A percentile compares a stretch with the other conserved stretches of the same genome.
Evolutionary conservation across 495 filamentous ascomycete species (phyloP).

Genomic region (Lophiostoma macrostomum): DNA sequence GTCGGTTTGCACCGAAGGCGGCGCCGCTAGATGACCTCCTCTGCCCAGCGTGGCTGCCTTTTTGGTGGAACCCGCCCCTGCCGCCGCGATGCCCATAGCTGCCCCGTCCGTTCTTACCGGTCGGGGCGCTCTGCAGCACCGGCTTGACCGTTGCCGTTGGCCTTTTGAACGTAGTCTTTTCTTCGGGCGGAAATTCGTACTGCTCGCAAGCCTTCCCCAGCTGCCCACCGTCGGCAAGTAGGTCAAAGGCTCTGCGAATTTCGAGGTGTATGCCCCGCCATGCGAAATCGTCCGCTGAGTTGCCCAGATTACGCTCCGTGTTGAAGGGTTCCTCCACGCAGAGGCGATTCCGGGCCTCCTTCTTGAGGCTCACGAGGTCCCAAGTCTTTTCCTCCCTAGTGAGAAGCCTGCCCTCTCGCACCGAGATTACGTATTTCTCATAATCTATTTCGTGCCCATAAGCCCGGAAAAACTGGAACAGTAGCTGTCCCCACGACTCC

Average conservation of each 20-base stretch:
- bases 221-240: constrained; percentile 65
- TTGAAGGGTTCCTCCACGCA: constrained; percentile 99
- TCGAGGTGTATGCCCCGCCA: constrained; percentile 88
- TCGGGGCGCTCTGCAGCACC: constrained; percentile 51
- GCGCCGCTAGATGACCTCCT: constrained; percentile 41
- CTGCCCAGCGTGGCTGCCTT: constrained; percentile 39
- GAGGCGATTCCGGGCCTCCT: constrained; percentile 59
- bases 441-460: constrained; percentile 94
- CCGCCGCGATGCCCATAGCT: constrained; percentile 53
- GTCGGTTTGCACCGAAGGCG: constrained; percentile 34
- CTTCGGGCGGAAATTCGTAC: constrained; percentile 80
- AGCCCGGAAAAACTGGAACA: constrained; percentile 92
- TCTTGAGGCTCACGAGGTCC: constrained; percentile 64
- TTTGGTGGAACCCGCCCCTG: constrained; percentile 48
- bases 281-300: constrained; percentile 92
- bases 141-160: constrained; percentile 61
- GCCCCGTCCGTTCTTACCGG: constrained; percentile 50
- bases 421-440: constrained; percentile 76
- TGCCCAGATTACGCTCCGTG: constrained; percentile 85
- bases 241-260: constrained; percentile 79
- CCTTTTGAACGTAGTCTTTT: constrained; percentile 73
- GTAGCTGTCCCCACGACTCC: constrained; percentile 73
- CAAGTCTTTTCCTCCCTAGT: constrained; percentile 84
- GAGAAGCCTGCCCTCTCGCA: constrained; percentile 78
- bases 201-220: constrained; percentile 77